These are phyloP conservation scores for Poa annua DNA, from an alignment of 176 grass and related monocot genomes.

Conservation along the genomic window DNA sequence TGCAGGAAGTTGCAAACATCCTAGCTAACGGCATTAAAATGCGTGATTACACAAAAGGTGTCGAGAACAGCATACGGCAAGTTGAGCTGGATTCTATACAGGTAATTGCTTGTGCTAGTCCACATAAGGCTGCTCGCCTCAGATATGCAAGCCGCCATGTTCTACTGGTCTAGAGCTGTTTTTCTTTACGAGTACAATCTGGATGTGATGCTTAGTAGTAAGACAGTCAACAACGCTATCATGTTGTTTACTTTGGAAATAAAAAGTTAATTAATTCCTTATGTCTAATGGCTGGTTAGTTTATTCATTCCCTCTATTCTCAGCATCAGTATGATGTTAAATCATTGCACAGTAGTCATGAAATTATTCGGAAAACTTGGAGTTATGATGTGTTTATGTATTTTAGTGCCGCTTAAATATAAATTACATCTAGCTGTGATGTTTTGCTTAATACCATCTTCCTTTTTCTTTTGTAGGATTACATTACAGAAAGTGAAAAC, in stretches of 20 bases:
- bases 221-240: not conserved
- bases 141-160: not conserved
- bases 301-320: slow-evolving; percentile 1
- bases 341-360: not conserved
- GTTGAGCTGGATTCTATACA: slow-evolving; percentile 96
- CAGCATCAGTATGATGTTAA: not conserved
- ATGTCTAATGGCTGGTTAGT: not conserved
- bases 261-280: not conserved
- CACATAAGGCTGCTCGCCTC: slow-evolving; percentile 5
- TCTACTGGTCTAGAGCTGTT: not conserved
- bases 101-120: slow-evolving; percentile 40
- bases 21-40: slow-evolving; percentile 90
- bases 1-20: slow-evolving; percentile 89
- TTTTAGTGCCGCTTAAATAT: not conserved
- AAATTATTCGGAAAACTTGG: slow-evolving; percentile 10
- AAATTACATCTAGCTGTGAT: slow-evolving; percentile 17
- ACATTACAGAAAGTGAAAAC: slow-evolving; percentile 96
- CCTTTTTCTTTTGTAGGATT: slow-evolving; percentile 67
- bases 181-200: not conserved
- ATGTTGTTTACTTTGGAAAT: not conserved
- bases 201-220: slow-evolving; percentile 1
- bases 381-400: not conserved
- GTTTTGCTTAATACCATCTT: slow-evolving; percentile 38
- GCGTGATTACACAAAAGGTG: slow-evolving; percentile 95
- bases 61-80: slow-evolving; percentile 90